phyloP scores from a whole-genome alignment of 345 rosid genomes.

The Angophora floribunda region DNA sequence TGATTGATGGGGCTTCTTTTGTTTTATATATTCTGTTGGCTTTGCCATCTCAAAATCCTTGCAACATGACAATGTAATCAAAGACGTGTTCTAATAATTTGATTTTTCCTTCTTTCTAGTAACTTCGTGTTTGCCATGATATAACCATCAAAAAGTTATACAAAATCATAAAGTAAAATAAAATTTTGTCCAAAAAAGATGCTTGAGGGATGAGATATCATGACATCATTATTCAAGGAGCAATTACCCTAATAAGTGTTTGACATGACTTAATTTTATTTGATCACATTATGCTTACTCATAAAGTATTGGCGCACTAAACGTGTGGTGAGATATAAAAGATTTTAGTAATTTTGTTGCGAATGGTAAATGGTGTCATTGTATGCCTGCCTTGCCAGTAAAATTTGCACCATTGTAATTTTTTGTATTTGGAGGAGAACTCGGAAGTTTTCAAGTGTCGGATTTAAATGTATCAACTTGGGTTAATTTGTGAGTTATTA shows the following conservation, averaged over 20 bases:
- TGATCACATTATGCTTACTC: neutral
- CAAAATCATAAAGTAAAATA: neutral
- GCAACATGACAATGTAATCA: neutral
- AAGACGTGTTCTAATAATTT: neutral
- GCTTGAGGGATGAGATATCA: neutral
- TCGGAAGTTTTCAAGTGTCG: neutral
- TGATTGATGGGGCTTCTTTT: neutral
- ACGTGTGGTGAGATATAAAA: neutral
- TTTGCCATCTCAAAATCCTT: too few relatives aligned
- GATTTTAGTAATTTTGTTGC: neutral
- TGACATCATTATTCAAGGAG: neutral
- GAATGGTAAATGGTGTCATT: neutral
- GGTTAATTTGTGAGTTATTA: neutral
- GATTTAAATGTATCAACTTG: neutral
- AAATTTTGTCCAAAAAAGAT: neutral
- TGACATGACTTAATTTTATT: neutral
- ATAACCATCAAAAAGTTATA: neutral
- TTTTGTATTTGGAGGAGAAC: neutral
- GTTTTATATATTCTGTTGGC: neutral
- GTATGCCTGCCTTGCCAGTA: neutral
- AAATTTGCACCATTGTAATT: neutral
- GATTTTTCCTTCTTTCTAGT: neutral
- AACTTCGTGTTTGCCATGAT: neutral
- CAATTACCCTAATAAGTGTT: neutral
- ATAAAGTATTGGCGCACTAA: neutral